Percentiles rank a stretch among this genome's conserved stretches.
These are phyloP conservation scores for Mucor irregularis DNA, from an alignment of 371 early-diverging fungal species.

Conservation along the genomic window DNA sequence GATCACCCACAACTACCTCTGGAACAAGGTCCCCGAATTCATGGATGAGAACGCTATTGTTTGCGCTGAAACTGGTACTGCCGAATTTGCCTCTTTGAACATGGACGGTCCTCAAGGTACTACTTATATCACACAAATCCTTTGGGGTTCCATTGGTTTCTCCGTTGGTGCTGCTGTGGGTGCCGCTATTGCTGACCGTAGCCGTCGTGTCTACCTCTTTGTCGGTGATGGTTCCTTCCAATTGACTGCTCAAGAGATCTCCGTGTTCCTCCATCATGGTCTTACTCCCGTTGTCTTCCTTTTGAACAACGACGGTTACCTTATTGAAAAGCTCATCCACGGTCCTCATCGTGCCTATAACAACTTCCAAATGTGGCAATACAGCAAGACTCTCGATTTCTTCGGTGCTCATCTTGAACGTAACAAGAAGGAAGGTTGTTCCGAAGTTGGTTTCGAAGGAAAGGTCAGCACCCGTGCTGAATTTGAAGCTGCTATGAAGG, in stretches of 20 bases:
- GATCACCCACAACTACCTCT: conserved; percentile 44
- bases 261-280: conserved; percentile 49
- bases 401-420: conserved; percentile 32
- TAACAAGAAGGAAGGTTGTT: conserved; percentile 16
- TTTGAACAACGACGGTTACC: conserved; percentile 55
- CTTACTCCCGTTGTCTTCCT: conserved; percentile 46
- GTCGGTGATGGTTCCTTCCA: conserved; percentile 61
- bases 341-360: conserved; percentile 49
- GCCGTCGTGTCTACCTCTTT: conserved; percentile 39
- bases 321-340: conserved; percentile 53
- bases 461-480: conserved; percentile 29
- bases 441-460: conserved; percentile 24
- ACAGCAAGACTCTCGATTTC: conserved; percentile 42
- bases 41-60: conserved; percentile 35
- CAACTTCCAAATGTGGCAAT: conserved; percentile 51
- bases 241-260: conserved; percentile 47
- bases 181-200: conserved; percentile 32
- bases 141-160: conserved; percentile 51
- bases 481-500: conserved; percentile 34
- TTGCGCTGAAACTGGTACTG: conserved; percentile 54
- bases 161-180: conserved; percentile 36
- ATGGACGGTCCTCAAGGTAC: conserved; percentile 31
- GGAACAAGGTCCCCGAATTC: conserved; percentile 37
- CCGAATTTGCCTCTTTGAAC: conserved; percentile 43
- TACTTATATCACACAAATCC: conserved; percentile 35